Percentiles rank a stretch among this genome's conserved stretches.
These are phyloP conservation scores for Rossbeevera mucosa DNA, from an alignment of 768 basidiomycete species.

Conservation along the genomic window DNA sequence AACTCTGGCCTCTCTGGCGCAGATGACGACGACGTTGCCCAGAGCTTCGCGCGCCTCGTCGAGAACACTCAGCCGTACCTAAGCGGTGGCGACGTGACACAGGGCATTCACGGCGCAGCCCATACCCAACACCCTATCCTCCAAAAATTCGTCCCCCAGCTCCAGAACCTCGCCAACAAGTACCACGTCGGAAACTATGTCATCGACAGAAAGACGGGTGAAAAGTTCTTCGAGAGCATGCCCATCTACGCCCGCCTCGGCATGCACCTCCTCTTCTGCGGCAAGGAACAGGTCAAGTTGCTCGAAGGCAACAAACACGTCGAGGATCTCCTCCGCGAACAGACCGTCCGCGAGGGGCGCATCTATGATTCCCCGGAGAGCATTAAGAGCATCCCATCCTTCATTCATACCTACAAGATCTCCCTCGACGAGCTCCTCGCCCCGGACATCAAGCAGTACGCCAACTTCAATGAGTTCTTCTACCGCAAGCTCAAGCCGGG, in stretches of 20 bases:
- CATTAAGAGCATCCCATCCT: conserved; percentile 48
- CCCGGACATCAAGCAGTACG: conserved; percentile 57
- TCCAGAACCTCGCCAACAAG: conserved; percentile 47
- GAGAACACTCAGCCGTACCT: conserved; percentile 14
- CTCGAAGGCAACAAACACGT: conserved; percentile 44
- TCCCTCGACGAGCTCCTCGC: conserved; percentile 56
- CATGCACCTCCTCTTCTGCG: conserved; percentile 75
- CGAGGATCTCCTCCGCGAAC: conserved; percentile 47
- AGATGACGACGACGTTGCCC: conserved; percentile 18
- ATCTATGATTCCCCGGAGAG: conserved; percentile 54
- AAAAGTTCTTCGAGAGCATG: conserved; percentile 69
- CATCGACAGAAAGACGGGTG: conserved; percentile 40
- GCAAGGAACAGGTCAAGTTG: conserved; percentile 45
- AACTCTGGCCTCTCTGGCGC: conserved; percentile 16
- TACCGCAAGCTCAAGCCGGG: conserved; percentile 50
- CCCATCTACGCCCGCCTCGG: conserved; percentile 66
- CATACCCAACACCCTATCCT: conserved; percentile 37
- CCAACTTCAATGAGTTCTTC: conserved; percentile 79
- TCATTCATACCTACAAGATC: conserved; percentile 53
- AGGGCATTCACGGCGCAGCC: conserved; percentile 33
- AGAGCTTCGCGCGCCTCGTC: conserved; percentile 18
- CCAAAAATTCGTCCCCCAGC: conserved; percentile 47
- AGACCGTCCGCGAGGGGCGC: conserved; percentile 53
- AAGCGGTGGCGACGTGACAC: conserved; percentile 11
- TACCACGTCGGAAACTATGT: conserved; percentile 62